Base-by-base conservation (phyloP, 108 stramenopile species). In the Bacterosira constricta region DNA sequence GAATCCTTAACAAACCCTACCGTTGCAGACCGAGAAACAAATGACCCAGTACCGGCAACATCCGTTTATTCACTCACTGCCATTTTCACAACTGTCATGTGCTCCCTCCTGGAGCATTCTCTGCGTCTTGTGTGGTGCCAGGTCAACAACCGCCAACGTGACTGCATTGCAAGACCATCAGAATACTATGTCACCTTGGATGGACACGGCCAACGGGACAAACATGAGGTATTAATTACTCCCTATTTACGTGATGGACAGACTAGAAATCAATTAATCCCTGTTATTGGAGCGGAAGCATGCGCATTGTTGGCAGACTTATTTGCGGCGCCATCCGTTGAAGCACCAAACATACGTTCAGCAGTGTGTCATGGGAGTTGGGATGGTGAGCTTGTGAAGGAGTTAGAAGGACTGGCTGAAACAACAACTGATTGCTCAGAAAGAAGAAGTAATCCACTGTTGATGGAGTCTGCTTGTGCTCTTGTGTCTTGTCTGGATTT, bases 101-200 rank as follows among this genome's bases (percentile, higher is more conserved):
- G 60, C 7, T 62, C 77, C 32, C 57, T 90, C 6, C 47, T 90
- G 41, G 89, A 90, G 44, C 82, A 87, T 53, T 69, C 71, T 25
- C 60, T 90, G 4, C 70, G 89, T 34, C 42, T 84, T 5, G 26
- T 61, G 12, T 90, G 89, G 89, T 90, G 89, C 69, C 37, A 39
- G 37, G 80, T 57, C 58, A 90, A 90, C 54, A 45, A 82, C 44
- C 63, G 50, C 64, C 51, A 65, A 9, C 47, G 73, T 37, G 81
- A 89, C 37, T 41, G 27, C 23, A 68, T 78, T 21, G 89, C 89
- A 38, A 32, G 57, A 54, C 80, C 86, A 17, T 71, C 60, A 32
- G 29, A 60, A 18, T 90, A 82, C 61, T 90, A 82, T 63, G 88
- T 87, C 2, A 90, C 88, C 1, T 45, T 90, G 34, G 88, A 90